Base-by-base conservation (phyloP, 1,284 basidiomycete species). In the Ustilago hordei region DNA sequence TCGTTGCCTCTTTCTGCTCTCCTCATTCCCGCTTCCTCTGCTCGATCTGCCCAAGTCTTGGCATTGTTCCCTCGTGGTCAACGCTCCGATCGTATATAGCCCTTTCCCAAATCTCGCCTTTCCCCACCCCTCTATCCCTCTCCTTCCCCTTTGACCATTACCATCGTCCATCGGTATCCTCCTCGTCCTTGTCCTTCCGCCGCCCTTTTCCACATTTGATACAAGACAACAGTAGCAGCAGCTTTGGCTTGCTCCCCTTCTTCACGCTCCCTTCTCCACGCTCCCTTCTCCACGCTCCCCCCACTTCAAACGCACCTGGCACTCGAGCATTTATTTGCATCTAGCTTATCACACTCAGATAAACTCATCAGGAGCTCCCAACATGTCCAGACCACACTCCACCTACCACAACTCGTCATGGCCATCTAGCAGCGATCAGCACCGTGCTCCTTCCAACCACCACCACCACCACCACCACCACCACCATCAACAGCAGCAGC, bases 331-430 rank as follows among this genome's bases (percentile, higher is more conserved):
- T 15, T 15, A 41, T 41, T 41, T 32, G 15, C 6, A 19, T 45
- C 39, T 38, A 31, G 23, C 28, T 35, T n/a, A 9, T 43, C 45
- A 54, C 4, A 32, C 11, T 34, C 39, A 2, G 13, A 59, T 64
- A 59, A 56, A 59, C 34, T 59, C 60, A 53, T 35, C 57, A 52
- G 48, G 28, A 56, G 50, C 64, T 34, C 13, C 66, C n/a, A 57
- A 8, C 55, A 78, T 78, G 75, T 78, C 75, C 31, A 50, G 67
- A 55, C 75, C 66, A 54, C 64, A 64, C 38, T 52, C 53, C 15
- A 60, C 67, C 47, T 67, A 69, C 52, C 65, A 62, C 48, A 39
- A 66, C 8, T 52, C 63, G 23, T 61, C 67, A 36, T 78, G 75
- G 75, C 70, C 55, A 13, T 48, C 66, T 3, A 53, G 47, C 54